These are phyloP conservation scores for Geranomyces variabilis DNA, from an alignment of 192 early-diverging fungal genomes.

Conservation along the genomic window DNA sequence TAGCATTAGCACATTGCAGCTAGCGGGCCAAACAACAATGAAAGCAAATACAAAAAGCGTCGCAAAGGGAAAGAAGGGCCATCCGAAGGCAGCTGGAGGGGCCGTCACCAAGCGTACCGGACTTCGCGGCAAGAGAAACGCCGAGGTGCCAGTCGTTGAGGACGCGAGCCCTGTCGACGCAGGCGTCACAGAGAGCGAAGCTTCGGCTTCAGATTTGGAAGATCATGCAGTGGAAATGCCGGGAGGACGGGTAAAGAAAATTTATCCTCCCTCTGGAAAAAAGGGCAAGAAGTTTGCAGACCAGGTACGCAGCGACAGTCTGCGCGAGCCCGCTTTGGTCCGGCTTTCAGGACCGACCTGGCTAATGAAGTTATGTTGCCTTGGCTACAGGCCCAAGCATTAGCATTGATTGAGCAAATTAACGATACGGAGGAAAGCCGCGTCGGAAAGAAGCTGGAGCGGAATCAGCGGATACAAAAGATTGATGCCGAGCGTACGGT, in stretches of 20 bases:
- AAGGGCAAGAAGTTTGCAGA: conserved; percentile 17
- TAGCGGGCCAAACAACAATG: too few species aligned
- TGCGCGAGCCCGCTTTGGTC: not conserved
- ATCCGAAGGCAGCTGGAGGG: not conserved
- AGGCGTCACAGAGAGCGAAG: too few species aligned
- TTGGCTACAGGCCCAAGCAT: not conserved
- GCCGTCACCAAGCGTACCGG: conserved; percentile 6
- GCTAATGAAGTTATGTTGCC: not conserved
- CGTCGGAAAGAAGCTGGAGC: conserved; percentile 15
- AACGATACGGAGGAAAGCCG: conserved; percentile 8
- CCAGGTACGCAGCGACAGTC: too few species aligned
- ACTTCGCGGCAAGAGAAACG: not conserved
- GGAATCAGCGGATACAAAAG: conserved; percentile 11
- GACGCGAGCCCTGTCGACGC: not conserved
- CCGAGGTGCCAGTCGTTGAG: not conserved
- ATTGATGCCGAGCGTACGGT: conserved; percentile 4
- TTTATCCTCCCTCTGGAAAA: conserved; percentile 1
- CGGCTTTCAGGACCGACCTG: not conserved
- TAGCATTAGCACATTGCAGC: too few species aligned
- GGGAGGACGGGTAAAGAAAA: not conserved
- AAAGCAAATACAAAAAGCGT: too few species aligned
- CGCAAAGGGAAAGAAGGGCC: not conserved
- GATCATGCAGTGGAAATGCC: too few species aligned
- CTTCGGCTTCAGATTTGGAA: too few species aligned
- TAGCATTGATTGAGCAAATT: not conserved